Conservation (phyloP, 116 monocot species). For the Thalassia testudinum region DNA sequence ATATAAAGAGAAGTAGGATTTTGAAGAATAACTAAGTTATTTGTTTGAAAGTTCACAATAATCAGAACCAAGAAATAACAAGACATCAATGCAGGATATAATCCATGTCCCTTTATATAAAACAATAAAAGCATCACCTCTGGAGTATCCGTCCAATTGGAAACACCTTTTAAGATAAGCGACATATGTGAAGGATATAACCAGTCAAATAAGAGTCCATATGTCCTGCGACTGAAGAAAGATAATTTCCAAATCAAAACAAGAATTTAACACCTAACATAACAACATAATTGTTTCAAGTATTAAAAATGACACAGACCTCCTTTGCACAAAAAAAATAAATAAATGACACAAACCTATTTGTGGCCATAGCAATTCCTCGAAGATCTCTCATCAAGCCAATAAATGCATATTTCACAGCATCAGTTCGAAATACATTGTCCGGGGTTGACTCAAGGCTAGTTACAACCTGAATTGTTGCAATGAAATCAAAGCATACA, state of each 20-base stretch:
- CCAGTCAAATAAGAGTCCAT: constrained; percentile 94
- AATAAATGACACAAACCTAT: constrained; percentile 41
- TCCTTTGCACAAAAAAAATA: no score
- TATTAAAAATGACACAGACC: not conserved
- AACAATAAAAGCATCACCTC: constrained; percentile 40
- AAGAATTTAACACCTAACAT: no score
- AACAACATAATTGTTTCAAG: not conserved
- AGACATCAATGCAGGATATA: no score
- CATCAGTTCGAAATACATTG: constrained; percentile 71
- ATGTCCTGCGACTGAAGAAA: constrained; percentile 72
- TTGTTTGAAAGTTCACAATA: no score
- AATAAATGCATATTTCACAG: constrained; percentile 83
- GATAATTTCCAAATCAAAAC: not conserved
- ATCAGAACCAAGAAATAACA: no score
- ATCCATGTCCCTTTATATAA: no score
- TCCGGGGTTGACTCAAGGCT: constrained; percentile 76
- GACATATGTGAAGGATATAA: constrained; percentile 85
- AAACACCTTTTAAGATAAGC: constrained; percentile 77
- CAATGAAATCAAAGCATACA: no score
- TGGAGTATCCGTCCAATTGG: constrained; percentile 73
- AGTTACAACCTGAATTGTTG: constrained; percentile 35
- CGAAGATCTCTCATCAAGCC: constrained; percentile 97
- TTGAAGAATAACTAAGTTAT: no score
- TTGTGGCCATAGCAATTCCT: constrained; percentile 98
- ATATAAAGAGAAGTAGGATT: no score